A percentile compares a stretch with the other conserved stretches of the same genome.
These are phyloP conservation scores for Suillus subalutaceus DNA, from an alignment of 768 basidiomycete species.

Conservation along the genomic window DNA sequence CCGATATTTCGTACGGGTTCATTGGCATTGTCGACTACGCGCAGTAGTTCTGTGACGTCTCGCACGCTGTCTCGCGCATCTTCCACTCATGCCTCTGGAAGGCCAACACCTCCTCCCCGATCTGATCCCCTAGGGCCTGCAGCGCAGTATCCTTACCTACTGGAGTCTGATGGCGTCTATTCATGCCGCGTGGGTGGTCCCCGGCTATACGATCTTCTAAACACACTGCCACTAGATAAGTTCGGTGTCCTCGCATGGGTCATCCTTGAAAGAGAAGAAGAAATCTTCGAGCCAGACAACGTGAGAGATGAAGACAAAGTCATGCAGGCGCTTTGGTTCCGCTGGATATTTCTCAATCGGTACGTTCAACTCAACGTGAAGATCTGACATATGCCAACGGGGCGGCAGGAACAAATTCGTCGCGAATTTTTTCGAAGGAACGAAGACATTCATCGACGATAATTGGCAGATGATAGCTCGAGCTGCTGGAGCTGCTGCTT, in stretches of 20 bases:
- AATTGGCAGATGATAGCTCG: slow-evolving; percentile 69
- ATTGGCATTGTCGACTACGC: neutral
- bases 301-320: slow-evolving; percentile 77
- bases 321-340: slow-evolving; percentile 74
- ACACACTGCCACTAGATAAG: slow-evolving; percentile 56
- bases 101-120: slow-evolving; percentile 44
- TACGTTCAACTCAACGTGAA: slow-evolving; percentile 25
- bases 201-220: slow-evolving; percentile 65
- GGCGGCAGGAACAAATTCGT: slow-evolving; percentile 54
- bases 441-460: slow-evolving; percentile 54
- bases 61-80: slow-evolving; percentile 3
- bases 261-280: slow-evolving; percentile 73
- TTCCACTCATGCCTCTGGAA: slow-evolving; percentile 24
- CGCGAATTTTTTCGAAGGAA: slow-evolving; percentile 54
- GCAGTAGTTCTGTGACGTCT: slow-evolving; percentile 14
- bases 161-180: slow-evolving; percentile 48
- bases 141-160: slow-evolving; percentile 52
- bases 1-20: neutral
- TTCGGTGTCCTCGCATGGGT: slow-evolving; percentile 74
- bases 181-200: slow-evolving; percentile 72
- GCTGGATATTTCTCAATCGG: slow-evolving; percentile 74
- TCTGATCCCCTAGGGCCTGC: slow-evolving; percentile 54
- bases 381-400: slow-evolving; percentile 3
- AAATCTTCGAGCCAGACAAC: slow-evolving; percentile 73
- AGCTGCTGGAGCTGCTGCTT: slow-evolving; percentile 68